phyloP scores from a whole-genome alignment of 305 asterid genomes.

The Ruellia speciosa region DNA sequence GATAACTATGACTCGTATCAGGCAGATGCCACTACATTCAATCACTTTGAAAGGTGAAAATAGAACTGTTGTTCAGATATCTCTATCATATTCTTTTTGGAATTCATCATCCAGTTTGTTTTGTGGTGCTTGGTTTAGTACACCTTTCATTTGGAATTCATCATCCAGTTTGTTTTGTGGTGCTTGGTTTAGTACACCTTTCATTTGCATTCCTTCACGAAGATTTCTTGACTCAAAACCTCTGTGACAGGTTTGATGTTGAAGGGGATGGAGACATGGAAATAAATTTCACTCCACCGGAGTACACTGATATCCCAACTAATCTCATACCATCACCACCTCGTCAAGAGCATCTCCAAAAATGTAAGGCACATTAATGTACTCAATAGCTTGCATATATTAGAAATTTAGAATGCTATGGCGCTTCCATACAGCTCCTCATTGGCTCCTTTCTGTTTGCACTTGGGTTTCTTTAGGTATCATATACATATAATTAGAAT shows the following conservation, averaged over 20 bases:
- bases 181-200: slow-evolving; percentile 7
- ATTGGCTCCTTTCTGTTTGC: no score
- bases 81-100: neutral
- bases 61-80: slow-evolving; percentile 5
- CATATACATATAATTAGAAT: no score
- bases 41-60: slow-evolving; percentile 72
- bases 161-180: neutral
- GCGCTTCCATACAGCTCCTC: no score
- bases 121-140: slow-evolving; percentile 1
- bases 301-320: slow-evolving; percentile 44
- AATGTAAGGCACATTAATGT: slow-evolving; percentile 31
- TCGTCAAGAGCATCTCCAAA: slow-evolving; percentile 36
- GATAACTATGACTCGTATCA: slow-evolving; percentile 43
- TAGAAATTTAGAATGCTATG: no score
- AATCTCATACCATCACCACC: slow-evolving; percentile 64
- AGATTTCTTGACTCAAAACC: slow-evolving; percentile 17
- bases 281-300: slow-evolving; percentile 45
- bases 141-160: slow-evolving; percentile 4
- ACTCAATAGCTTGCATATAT: no score
- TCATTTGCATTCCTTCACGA: neutral
- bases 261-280: slow-evolving; percentile 64
- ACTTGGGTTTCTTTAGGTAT: no score
- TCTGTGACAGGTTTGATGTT: slow-evolving; percentile 63
- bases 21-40: slow-evolving; percentile 40
- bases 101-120: no score